A percentile compares a stretch with the other conserved stretches of the same genome.
Evolutionary conservation across 164 flowering plant genomes (phyloP).

Genomic region (Magnolia kwangsiensis): DNA sequence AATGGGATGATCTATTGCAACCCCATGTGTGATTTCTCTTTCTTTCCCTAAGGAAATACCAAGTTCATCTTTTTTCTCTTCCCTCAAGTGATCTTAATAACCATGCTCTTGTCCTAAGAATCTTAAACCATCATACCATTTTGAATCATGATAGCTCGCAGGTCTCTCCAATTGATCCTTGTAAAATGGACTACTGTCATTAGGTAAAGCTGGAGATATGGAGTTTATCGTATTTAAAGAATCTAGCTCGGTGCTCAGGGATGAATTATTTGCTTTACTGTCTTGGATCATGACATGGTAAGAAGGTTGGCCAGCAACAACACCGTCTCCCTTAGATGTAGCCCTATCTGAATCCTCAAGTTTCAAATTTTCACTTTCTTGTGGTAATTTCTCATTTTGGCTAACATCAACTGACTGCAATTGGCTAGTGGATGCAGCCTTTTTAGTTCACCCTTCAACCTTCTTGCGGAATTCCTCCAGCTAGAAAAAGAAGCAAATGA

Average conservation of each 20-base stretch:
- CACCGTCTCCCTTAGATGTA: conserved; percentile 34
- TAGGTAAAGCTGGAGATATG: too few relatives aligned
- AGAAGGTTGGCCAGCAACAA: conserved; percentile 18
- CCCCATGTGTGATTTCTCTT: too few relatives aligned
- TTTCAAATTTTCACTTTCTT: conserved; percentile 31
- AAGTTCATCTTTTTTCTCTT: too few relatives aligned
- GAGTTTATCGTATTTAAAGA: conserved; percentile 13
- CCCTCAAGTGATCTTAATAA: too few relatives aligned
- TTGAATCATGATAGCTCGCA: too few relatives aligned
- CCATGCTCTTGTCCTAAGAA: too few relatives aligned
- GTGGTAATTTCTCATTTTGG: conserved; percentile 23
- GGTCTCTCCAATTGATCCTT: too few relatives aligned
- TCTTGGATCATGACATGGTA: conserved; percentile 13
- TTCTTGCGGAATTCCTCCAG: conserved; percentile 88
- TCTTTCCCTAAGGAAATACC: too few relatives aligned
- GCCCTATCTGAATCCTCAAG: conserved; percentile 41
- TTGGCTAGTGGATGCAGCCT: conserved; percentile 34
- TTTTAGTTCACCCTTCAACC: conserved; percentile 44
- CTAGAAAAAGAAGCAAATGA: conserved; percentile 33
- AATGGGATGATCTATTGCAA: too few relatives aligned
- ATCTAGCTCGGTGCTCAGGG: conserved; percentile 24
- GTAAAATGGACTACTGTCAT: too few relatives aligned
- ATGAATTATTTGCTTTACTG: conserved; percentile 18
- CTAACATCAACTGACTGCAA: conserved; percentile 20
- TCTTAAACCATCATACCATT: too few relatives aligned